phyloP scores from a whole-genome alignment of 2,329 filamentous ascomycete species.

The Seiridium cupressi region DNA sequence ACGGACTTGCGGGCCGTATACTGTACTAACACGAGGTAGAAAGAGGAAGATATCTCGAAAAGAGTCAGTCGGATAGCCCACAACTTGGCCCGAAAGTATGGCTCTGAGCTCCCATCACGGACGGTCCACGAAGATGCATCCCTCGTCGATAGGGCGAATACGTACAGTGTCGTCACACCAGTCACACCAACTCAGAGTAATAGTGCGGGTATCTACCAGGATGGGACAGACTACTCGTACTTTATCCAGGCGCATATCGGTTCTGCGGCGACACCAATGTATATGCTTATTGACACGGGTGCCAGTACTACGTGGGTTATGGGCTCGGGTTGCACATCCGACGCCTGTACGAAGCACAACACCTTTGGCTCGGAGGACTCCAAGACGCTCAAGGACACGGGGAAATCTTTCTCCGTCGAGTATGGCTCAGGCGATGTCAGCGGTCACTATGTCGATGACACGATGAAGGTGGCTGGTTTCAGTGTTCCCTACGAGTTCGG shows the following conservation, averaged over 20 bases:
- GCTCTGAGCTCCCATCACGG: conserved; percentile 18
- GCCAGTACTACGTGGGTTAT: conserved; percentile 82
- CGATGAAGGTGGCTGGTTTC: conserved; percentile 64
- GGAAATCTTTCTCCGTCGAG: conserved; percentile 59
- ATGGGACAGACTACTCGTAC: conserved; percentile 66
- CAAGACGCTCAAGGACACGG: conserved; percentile 53
- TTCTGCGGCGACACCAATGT: conserved; percentile 50
- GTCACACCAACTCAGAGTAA: conserved; percentile 41
- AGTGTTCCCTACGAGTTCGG: conserved; percentile 68
- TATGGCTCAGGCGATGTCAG: conserved; percentile 78
- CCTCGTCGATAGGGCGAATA: conserved; percentile 40
- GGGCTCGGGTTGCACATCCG: conserved; percentile 63
- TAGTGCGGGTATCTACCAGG: conserved; percentile 58
- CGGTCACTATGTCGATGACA: conserved; percentile 66
- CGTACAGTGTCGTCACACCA: conserved; percentile 47
- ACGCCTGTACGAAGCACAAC: conserved; percentile 68
- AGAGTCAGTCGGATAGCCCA: conserved; percentile 36
- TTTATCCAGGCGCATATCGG: conserved; percentile 59
- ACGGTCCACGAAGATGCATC: conserved; percentile 13
- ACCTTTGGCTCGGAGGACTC: conserved; percentile 68
- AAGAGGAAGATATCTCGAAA: conserved; percentile 28
- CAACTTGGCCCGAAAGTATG: conserved; percentile 40
- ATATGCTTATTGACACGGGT: conserved; percentile 66
- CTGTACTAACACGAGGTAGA: conserved; percentile 26
- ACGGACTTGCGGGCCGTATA: background rate